These are phyloP conservation scores for Fusarium tjaetaba DNA, from an alignment of 2,329 filamentous ascomycete species.

Conservation along the genomic window DNA sequence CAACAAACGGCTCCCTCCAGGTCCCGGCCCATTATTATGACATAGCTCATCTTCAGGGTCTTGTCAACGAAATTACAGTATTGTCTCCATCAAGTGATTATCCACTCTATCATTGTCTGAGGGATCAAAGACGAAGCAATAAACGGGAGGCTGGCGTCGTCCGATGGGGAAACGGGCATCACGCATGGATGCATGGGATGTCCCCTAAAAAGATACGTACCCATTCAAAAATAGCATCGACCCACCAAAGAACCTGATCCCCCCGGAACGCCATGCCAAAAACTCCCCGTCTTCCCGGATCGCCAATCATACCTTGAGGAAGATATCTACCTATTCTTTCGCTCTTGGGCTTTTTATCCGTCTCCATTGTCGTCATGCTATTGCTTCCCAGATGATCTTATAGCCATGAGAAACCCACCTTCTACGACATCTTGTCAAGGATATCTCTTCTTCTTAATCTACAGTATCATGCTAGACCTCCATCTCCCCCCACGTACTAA, in stretches of 20 bases:
- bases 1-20: constrained; percentile 8
- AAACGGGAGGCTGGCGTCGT: constrained; percentile 17
- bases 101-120: background rate
- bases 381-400: constrained; percentile 29
- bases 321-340: background rate
- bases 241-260: constrained; percentile 6
- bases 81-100: background rate
- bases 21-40: background rate
- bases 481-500: background rate
- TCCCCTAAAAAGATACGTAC: constrained; percentile 4
- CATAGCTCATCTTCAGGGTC: constrained; percentile 1
- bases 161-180: constrained; percentile 7
- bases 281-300: constrained; percentile 18
- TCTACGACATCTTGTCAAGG: constrained; percentile 1
- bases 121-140: background rate
- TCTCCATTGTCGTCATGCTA: constrained; percentile 31
- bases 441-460: background rate
- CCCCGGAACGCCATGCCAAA: background rate
- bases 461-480: background rate
- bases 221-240: constrained; percentile 27
- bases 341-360: constrained; percentile 11
- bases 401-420: constrained; percentile 7
- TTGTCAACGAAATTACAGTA: constrained; percentile 2
- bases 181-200: background rate
- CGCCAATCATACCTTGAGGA: background rate